phyloP scores from a whole-genome alignment of 352 stramenopile species.

The Phytophthora agathidicida region DNA sequence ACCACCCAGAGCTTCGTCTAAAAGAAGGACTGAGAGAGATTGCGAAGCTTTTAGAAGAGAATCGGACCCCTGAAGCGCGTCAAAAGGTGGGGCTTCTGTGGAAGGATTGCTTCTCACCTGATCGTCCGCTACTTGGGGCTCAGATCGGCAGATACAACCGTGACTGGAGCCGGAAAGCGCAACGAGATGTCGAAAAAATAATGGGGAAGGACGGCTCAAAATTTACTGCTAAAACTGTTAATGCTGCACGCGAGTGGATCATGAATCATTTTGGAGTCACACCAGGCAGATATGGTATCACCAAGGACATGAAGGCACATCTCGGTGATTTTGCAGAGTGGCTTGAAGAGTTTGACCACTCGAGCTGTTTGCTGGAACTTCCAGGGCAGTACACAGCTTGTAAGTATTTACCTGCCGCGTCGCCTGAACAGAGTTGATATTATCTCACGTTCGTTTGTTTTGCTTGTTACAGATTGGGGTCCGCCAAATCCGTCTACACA shows the following conservation, averaged over 20 bases:
- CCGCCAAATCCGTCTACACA: conserved; percentile 73
- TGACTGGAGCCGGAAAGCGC: conserved; percentile 61
- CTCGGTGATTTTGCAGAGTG: conserved; percentile 86
- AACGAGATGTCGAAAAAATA: conserved; percentile 73
- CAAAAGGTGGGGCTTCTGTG: conserved; percentile 49
- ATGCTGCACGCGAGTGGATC: conserved; percentile 71
- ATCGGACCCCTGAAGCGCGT: conserved; percentile 38
- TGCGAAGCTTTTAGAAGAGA: conserved; percentile 63
- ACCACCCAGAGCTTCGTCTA: conserved; percentile 80
- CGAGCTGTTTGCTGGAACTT: conserved; percentile 67
- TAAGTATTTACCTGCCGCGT: conserved; percentile 39
- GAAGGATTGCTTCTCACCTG: conserved; percentile 67
- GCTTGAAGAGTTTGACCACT: conserved; percentile 86
- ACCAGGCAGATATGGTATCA: conserved; percentile 73
- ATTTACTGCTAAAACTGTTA: conserved; percentile 58
- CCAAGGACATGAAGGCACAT: conserved; percentile 83
- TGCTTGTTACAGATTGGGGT: conserved; percentile 58
- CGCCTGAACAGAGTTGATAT: background rate
- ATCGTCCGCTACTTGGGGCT: conserved; percentile 52
- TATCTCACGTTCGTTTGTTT: conserved; percentile 6
- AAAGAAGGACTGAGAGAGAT: conserved; percentile 82
- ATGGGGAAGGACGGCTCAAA: conserved; percentile 69
- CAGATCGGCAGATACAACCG: conserved; percentile 83
- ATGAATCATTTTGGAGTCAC: conserved; percentile 73
- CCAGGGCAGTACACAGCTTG: conserved; percentile 79